Conservation (phyloP, 768 basidiomycete genomes). For the Flagelloscypha sp. region DNA sequence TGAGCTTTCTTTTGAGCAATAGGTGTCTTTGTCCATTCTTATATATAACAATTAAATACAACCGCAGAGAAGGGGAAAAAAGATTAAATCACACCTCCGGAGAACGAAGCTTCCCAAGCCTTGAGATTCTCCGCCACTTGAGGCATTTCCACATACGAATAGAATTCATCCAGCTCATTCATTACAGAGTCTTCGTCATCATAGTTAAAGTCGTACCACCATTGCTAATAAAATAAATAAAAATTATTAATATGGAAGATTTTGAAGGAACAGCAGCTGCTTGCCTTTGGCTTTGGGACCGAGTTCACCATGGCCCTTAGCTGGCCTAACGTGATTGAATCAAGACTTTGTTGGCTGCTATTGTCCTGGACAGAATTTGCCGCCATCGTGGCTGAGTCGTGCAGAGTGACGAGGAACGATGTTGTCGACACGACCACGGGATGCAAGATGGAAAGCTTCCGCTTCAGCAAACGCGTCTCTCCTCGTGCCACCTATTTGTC, state of each 20-base stretch:
- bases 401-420: no score
- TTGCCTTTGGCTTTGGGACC: constrained; percentile 69
- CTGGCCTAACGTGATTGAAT: constrained; percentile 77
- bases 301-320: constrained; percentile 65
- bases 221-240: constrained; percentile 47
- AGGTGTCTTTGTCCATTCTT: constrained; percentile 76
- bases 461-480: no score
- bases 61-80: constrained; percentile 3
- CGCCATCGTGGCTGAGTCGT: no score
- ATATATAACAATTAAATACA: constrained; percentile 10
- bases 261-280: constrained; percentile 11
- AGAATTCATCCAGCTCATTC: constrained; percentile 97
- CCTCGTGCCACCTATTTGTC: no score
- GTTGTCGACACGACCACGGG: no score
- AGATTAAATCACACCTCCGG: constrained; percentile 46
- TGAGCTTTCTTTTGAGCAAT: constrained; percentile 57
- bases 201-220: constrained; percentile 85
- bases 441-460: no score
- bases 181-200: constrained; percentile 95
- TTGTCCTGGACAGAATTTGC: constrained; percentile 23
- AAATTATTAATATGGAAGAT: constrained; percentile 14
- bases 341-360: constrained; percentile 32
- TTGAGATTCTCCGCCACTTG: constrained; percentile 82
- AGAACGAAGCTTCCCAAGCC: constrained; percentile 81
- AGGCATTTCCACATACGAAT: constrained; percentile 92